Evolutionary conservation across 2,329 filamentous ascomycete genomes (phyloP), one percentile per base, ranked within the genome.

Genomic region (Fusarium nygamai): DNA sequence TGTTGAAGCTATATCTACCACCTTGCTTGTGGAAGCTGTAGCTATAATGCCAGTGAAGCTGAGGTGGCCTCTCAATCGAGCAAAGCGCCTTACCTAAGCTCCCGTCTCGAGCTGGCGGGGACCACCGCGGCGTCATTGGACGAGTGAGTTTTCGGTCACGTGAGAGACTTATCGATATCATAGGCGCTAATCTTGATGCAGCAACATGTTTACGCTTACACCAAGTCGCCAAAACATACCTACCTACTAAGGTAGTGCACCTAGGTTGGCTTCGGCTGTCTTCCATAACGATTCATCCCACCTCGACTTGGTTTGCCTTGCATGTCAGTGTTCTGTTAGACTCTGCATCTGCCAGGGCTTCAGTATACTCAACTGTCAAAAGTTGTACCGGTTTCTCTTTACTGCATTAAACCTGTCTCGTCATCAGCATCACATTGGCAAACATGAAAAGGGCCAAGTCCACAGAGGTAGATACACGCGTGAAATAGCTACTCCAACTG

Each of bases 31-130:
- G 47, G 69, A 51, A 68, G 64, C 64, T 68, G 47, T 61, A 75
- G 78, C 75, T 79, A 60, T 47, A 36, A 36, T 31, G 17, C 56
- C 64, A 67, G 72, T 80, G 78, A 80, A 79, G 80, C 79, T 81
- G 78, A 82, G 80, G 80, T 82, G 80, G 80, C 80, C 80, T 82
- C 77, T 79, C 71, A 64, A 72, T 65, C 46, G 65, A 67, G 58
- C 64, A 60, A 61, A 41, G 31, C 16, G 17, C 50, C 60, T 78
- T 79, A 78, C 74, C 61, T 79, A 78, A 79, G 74, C 67, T 47
- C 5, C n/a, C 17, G 27, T 24, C 6, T 24, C 22, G 29, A 24
- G 38, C 38, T 67, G 36, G 64, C 38, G 67, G 48, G 46, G 68
- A 38, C 20, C 17, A 22, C 13, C 10, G 14, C 36, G 36, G 67